Base-by-base conservation (phyloP, 1,139 yeast genomes). In the Blastobotrys serpentis region DNA sequence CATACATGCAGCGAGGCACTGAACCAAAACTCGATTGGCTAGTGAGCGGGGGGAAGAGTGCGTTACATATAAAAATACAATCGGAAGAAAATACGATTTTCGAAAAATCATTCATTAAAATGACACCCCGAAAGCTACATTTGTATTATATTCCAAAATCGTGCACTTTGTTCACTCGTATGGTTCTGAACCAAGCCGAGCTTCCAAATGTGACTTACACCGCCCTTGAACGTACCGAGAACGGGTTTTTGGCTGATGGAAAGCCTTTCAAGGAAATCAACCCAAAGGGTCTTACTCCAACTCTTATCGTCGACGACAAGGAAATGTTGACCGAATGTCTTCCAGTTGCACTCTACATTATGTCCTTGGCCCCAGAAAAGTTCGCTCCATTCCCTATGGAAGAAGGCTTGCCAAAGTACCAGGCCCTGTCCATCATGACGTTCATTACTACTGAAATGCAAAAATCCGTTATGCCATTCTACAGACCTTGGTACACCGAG, bases 361-460 rank as follows among this genome's bases (percentile, higher is more conserved):
- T 36, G 40, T 36, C 40, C 13, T 11, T 36, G 40, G 40, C 40
- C 4, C 40, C 40, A 6, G 40, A 36, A 36, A 36, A 36, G n/a
- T 36, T 36, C 40, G 22, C 19, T 7, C 40, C 40, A 3, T 36
- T 36, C 40, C 40, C 40, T 4, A 18, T 36, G 19, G 40, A 36
- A 14, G 40, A 36, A 19, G 40, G 40, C 5, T 36, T 36, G 40
- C 4, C 18, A 14, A 36, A 19, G 13, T 36, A 36, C 40, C 40
- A 36, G 40, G 40, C 40, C 19, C 11, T 36, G 25, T 17, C 25
- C 14, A 13, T 36, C 25, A 18, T 36, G 23, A 36, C 19, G 25
- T 36, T 36, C 14, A 19, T 36, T 14, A 36, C 23, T 14, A 36
- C 25, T n/a, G 40, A 36, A 36, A 36, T 36, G 40, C 40, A 36